Conservation (phyloP, 1,284 basidiomycete species). For the Cryptococcus jaspeensis region DNA sequence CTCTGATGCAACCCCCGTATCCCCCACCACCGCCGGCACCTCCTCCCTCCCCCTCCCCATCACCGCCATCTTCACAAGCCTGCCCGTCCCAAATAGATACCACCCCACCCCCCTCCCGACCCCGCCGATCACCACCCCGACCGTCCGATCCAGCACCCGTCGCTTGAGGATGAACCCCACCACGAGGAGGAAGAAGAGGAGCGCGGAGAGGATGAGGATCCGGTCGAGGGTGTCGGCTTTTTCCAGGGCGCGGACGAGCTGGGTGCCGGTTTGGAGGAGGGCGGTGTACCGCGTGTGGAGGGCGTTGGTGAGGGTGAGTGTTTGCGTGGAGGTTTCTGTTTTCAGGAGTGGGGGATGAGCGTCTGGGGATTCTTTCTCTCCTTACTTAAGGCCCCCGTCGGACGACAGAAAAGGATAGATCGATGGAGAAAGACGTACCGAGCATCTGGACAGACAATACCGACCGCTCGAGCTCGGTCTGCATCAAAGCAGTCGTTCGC, state of each 20-base stretch:
- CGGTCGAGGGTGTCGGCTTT: slow-evolving; percentile 90
- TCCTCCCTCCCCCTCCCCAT: slow-evolving; percentile 5
- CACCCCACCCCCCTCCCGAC: slow-evolving; percentile 49
- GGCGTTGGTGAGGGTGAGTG: slow-evolving; percentile 68
- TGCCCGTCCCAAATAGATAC: slow-evolving; percentile 22
- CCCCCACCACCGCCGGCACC: not conserved
- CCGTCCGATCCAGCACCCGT: slow-evolving; percentile 65
- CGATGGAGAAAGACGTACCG: slow-evolving; percentile 56
- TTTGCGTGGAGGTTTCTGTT: slow-evolving; percentile 72
- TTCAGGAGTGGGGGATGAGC: not conserved
- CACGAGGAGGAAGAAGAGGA: slow-evolving; percentile 78
- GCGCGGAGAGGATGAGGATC: slow-evolving; percentile 70
- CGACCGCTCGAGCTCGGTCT: slow-evolving; percentile 83
- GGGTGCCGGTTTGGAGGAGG: slow-evolving; percentile 73
- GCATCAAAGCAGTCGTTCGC: slow-evolving; percentile 79
- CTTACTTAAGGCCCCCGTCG: not conserved
- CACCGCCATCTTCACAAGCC: slow-evolving; percentile 36
- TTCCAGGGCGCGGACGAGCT: slow-evolving; percentile 79
- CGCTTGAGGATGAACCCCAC: slow-evolving; percentile 83
- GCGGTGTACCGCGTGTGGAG: slow-evolving; percentile 75
- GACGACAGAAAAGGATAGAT: not conserved
- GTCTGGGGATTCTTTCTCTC: not conserved
- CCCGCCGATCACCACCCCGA: slow-evolving; percentile 44
- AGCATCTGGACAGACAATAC: slow-evolving; percentile 81
- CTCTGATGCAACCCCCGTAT: slow-evolving; percentile 4